Evolutionary conservation across 306 rosid species (phyloP).

Genomic region (Spatholobus suberectus): DNA sequence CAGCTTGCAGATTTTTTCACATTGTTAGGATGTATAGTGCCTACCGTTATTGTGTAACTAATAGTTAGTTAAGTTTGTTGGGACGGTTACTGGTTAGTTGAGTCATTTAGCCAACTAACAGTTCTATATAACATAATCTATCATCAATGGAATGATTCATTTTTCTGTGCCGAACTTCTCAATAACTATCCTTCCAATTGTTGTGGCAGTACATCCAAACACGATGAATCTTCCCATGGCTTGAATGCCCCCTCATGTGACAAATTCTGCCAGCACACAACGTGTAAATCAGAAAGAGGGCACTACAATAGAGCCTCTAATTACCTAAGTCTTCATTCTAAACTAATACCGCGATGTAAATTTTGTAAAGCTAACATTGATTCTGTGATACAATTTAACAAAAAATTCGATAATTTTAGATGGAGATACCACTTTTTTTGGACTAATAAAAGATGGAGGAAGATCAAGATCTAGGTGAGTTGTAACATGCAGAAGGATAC

Average conservation of each 20-base stretch:
- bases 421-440: neutral
- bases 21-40: too few species aligned
- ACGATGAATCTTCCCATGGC: conserved; percentile 58
- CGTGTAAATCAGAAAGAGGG: conserved; percentile 15
- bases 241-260: conserved; percentile 39
- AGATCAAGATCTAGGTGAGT: neutral
- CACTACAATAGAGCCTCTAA: neutral
- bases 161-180: too few species aligned
- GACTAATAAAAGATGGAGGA: neutral
- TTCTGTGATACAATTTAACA: neutral
- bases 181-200: neutral
- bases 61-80: too few species aligned
- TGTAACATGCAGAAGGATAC: neutral
- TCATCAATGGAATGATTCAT: too few species aligned
- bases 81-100: too few species aligned
- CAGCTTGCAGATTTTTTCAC: too few species aligned
- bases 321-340: neutral
- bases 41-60: too few species aligned
- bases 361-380: neutral
- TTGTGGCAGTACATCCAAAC: conserved; percentile 45
- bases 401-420: neutral
- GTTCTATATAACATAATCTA: too few species aligned
- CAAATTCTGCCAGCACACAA: conserved; percentile 21
- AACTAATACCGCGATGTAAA: neutral
- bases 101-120: too few species aligned